phyloP scores from a whole-genome alignment of 2,329 filamentous ascomycete species.

The Epicoccum nigrum region DNA sequence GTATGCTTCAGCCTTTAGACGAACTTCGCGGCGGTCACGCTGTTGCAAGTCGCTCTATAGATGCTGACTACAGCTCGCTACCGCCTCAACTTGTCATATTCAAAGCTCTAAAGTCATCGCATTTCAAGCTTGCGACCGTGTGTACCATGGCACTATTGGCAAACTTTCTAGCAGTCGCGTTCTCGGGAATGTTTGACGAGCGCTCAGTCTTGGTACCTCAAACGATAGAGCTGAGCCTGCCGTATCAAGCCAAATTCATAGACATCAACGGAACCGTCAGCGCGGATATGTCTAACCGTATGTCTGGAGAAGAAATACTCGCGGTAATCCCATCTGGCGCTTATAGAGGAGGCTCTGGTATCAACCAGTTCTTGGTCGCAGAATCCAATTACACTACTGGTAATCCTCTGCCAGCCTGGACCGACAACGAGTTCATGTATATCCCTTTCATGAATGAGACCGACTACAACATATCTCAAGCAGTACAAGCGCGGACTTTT shows the following conservation, averaged over 20 bases:
- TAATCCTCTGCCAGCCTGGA: slow-evolving; percentile 59
- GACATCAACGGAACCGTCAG: slow-evolving; percentile 36
- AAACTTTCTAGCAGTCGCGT: slow-evolving; percentile 60
- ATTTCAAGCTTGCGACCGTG: slow-evolving; percentile 56
- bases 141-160: slow-evolving; percentile 57
- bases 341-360: slow-evolving; percentile 31
- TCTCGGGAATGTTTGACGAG: slow-evolving; percentile 60
- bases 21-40: slow-evolving; percentile 54
- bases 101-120: slow-evolving; percentile 53
- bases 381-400: slow-evolving; percentile 55
- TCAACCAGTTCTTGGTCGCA: slow-evolving; percentile 51
- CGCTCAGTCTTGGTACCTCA: slow-evolving; percentile 11
- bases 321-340: slow-evolving; percentile 32
- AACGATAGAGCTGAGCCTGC: slow-evolving; percentile 7
- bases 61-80: slow-evolving; percentile 60
- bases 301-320: too few species aligned
- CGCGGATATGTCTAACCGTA: slow-evolving; percentile 9
- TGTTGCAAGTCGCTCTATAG: slow-evolving; percentile 34
- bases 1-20: slow-evolving; percentile 61
- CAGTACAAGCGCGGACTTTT: not conserved
- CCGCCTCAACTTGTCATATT: slow-evolving; percentile 61
- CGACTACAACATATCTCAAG: not conserved
- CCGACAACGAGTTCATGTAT: slow-evolving; percentile 54
- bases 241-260: slow-evolving; percentile 29
- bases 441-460: slow-evolving; percentile 48